Evolutionary conservation across 805 yeast genomes (phyloP), one percentile per base, ranked within the genome.

Genomic region (Grigorovia yakushimaensis): DNA sequence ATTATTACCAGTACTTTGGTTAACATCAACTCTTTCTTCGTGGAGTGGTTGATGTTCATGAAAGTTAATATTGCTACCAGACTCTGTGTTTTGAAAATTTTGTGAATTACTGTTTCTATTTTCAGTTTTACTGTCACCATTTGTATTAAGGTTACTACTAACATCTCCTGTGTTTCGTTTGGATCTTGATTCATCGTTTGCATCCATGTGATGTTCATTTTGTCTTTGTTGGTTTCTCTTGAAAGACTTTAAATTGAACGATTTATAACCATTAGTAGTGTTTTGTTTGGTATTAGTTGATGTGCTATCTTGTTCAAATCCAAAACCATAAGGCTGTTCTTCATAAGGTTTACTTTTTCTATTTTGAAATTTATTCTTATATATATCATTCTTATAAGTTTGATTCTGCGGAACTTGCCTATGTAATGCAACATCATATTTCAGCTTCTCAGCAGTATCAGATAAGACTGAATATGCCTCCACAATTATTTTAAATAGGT

Each of bases 251-350:
- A 61, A 44, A 42, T 60, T 61, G 42, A 61, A 61, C 4, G 62
- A 54, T 42, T 57, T 60, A 36, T 55, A 54, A 5, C 50, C 54
- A 2, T 27, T n/a, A 20, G 43, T 40, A 18, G 35, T 40, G 13
- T 30, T 17, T 15, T 35, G 2, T 5, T 36, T 35, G 11, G 22
- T 18, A 27, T 39, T 36, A n/a, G 41, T 18, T 15, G 44, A 43
- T 10, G 37, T 36, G 5, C 21, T 10, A 6, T 40, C 42, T 3
- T 49, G 40, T 6, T 48, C 53, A 30, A 54, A 39, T 15, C 64
- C 66, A 49, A 64, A 64, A 6, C 68, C 68, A 50, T 64, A 64
- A 1, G 67, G 68, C 38, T 62, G 65, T 42, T 62, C 52, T 38
- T 60, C 68, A 45, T 64, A 64, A 1, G 67, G 64, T 41, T 51